Percentiles rank a stretch among this genome's conserved stretches.
Conservation (phyloP, 2,329 filamentous ascomycete species). For the Eutypella sp. region DNA sequence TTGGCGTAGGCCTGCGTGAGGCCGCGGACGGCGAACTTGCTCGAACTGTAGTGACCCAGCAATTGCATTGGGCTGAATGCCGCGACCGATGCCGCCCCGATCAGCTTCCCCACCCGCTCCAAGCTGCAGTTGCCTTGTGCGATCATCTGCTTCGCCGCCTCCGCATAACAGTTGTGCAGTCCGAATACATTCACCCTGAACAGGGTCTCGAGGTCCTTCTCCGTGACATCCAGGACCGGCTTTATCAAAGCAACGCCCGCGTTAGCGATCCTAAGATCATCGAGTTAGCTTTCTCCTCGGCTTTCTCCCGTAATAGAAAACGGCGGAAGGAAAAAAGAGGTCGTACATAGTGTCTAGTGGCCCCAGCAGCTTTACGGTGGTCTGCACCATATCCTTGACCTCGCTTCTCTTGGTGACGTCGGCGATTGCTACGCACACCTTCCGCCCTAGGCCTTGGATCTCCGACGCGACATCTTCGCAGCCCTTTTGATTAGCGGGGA, state of each 20-base stretch:
- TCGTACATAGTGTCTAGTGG: constrained; percentile 38
- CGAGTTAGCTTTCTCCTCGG: no score
- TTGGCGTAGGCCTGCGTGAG: constrained; percentile 62
- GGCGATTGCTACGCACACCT: constrained; percentile 50
- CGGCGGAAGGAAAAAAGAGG: no score
- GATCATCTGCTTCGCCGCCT: constrained; percentile 62
- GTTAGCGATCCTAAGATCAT: constrained; percentile 53
- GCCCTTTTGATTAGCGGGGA: constrained; percentile 44
- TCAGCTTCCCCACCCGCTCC: constrained; percentile 36
- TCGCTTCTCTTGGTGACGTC: constrained; percentile 55
- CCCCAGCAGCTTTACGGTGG: constrained; percentile 47
- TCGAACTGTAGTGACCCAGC: constrained; percentile 58
- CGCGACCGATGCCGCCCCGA: constrained; percentile 51
- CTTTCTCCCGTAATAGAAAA: no score
- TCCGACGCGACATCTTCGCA: constrained; percentile 50
- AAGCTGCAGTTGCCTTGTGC: constrained; percentile 45
- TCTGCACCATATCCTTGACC: constrained; percentile 46
- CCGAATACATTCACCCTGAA: constrained; percentile 62
- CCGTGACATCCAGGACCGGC: constrained; percentile 48
- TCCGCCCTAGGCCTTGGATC: constrained; percentile 46
- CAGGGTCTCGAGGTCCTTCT: constrained; percentile 53
- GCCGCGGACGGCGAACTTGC: constrained; percentile 63
- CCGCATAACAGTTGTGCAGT: constrained; percentile 59
- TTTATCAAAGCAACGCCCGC: constrained; percentile 58
- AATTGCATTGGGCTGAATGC: constrained; percentile 56